Evolutionary conservation across 208 protist genomes (phyloP).

Genomic region (Trypanosoma platydactyli): DNA sequence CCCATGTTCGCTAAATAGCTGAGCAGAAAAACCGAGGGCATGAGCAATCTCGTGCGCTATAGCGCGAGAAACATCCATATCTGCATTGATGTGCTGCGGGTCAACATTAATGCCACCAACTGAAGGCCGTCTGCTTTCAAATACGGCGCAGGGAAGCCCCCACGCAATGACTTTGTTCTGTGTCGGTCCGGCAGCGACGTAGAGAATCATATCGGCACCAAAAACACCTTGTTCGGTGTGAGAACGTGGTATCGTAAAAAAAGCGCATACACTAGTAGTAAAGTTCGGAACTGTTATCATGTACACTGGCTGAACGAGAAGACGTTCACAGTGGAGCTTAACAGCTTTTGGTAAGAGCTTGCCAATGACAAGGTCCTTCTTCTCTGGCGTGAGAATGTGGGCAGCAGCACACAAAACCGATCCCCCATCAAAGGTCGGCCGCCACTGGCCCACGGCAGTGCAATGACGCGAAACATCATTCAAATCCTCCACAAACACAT

Average conservation of each 20-base stretch:
- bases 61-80: background rate
- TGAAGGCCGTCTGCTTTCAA: background rate
- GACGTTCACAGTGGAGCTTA: conserved; percentile 6
- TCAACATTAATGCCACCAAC: conserved; percentile 10
- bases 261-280: too few relatives aligned
- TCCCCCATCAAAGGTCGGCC: conserved; percentile 22
- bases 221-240: too few relatives aligned
- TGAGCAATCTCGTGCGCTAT: conserved; percentile 33
- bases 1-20: background rate
- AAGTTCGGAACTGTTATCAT: too few relatives aligned
- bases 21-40: conserved; percentile 25
- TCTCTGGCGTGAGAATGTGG: conserved; percentile 39
- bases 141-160: conserved; percentile 6
- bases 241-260: too few relatives aligned
- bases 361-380: conserved; percentile 26
- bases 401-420: conserved; percentile 20
- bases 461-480: conserved; percentile 35
- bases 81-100: background rate
- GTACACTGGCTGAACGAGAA: background rate
- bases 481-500: conserved; percentile 35
- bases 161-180: conserved; percentile 16
- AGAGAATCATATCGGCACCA: conserved; percentile 4
- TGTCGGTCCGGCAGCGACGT: conserved; percentile 17
- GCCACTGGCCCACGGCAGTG: conserved; percentile 22
- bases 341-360: conserved; percentile 37